Evolutionary conservation across 192 early-diverging fungal genomes (phyloP), one percentile per base, ranked within the genome.

Genomic region (Coemansia sp.): DNA sequence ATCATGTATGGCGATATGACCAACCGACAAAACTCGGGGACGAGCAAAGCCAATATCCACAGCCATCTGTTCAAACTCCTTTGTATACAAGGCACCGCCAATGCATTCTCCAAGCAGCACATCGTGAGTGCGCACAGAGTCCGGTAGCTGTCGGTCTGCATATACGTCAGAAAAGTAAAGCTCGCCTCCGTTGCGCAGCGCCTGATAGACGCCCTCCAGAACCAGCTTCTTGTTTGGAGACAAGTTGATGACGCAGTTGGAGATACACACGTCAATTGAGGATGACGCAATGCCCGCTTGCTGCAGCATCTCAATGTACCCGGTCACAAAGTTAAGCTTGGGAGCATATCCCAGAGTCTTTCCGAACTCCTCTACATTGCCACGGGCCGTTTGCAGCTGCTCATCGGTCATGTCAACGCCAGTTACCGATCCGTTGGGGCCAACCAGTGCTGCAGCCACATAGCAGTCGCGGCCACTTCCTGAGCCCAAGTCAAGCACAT

Each of bases 361-460:
- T 37, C 55, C 61, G 13, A 55, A 65, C 38, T 61, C 57, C 0
- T 19, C 18, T 1, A 77, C 42, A 30, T 45, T 49, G 16, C 62
- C 65, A 35, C 64, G 64, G 8, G 78, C 78, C 10, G 66, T 61
- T 2, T 46, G 47, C 46, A 80, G 64, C 59, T 72, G 68, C 61
- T 80, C 78, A 50, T 75, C 78, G 14, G 78, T 80, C 78, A 80
- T 80, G 42, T 80, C 78, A 2, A 80, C 51, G 31, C 78, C 78
- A 6, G 58, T 68, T 8, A 80, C 78, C 58, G 59, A 56, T 33
- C 78, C 78, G 5, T 45, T 18, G 18, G 56, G 68, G 1, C 78
- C 78, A 33, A 75, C 78, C 21, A 76, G 64, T 30, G 39, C 42
- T 11, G 78, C 72, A 7, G 78, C 78, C 19, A 76, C 72, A 50